Conservation (phyloP, 306 rosid genomes). For the Coriaria nepalensis region DNA sequence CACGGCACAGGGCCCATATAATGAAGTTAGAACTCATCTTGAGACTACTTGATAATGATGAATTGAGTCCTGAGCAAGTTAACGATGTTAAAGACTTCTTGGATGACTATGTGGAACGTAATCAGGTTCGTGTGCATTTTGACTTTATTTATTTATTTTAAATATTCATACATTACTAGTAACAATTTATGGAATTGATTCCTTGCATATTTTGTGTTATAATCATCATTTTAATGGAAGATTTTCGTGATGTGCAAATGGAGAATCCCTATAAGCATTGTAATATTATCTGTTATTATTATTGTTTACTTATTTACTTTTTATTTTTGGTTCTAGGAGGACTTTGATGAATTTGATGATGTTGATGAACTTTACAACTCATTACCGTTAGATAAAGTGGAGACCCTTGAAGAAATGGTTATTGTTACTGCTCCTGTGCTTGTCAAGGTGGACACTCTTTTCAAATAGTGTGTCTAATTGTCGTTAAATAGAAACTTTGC, state of each 20-base stretch:
- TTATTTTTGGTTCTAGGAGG: constrained; percentile 40
- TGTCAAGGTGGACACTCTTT: constrained; percentile 46
- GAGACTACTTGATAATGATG: constrained; percentile 92
- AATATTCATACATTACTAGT: too few relatives aligned
- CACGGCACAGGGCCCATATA: constrained; percentile 96
- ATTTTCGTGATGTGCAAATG: background rate
- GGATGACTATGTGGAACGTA: constrained; percentile 94
- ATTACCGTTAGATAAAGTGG: constrained; percentile 84
- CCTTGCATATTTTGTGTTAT: constrained; percentile 1
- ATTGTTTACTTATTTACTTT: constrained; percentile 1
- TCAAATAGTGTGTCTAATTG: constrained; percentile 1
- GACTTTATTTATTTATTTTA: constrained; percentile 4
- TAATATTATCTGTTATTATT: background rate
- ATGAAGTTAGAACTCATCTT: constrained; percentile 83
- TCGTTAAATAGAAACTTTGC: background rate
- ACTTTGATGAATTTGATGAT: constrained; percentile 75
- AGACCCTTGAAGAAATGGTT: constrained; percentile 85
- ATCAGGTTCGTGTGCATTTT: constrained; percentile 50
- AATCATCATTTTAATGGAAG: background rate
- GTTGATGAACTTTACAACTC: constrained; percentile 85
- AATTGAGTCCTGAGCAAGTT: constrained; percentile 88
- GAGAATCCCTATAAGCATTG: constrained; percentile 2
- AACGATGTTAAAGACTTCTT: constrained; percentile 90
- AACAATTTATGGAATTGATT: background rate
- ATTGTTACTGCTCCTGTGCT: constrained; percentile 57